Conservation (phyloP, 306 rosid species). For the Lathyrus oleraceus region DNA sequence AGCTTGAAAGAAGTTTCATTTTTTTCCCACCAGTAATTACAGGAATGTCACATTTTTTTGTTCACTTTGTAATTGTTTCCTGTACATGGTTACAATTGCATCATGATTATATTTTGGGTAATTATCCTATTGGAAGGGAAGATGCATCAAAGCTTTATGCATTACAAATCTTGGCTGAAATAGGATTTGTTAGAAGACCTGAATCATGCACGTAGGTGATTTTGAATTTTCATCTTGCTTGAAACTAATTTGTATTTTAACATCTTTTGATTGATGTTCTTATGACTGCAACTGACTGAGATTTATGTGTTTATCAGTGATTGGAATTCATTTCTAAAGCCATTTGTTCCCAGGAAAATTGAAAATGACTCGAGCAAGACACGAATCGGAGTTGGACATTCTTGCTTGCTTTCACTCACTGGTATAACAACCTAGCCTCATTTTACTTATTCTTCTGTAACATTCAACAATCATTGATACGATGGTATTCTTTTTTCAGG, state of each 20-base stretch:
- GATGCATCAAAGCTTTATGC: slow-evolving; percentile 93
- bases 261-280: slow-evolving; percentile 22
- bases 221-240: slow-evolving; percentile 30
- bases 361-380: slow-evolving; percentile 84
- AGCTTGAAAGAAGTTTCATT: neutral
- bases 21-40: neutral
- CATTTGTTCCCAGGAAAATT: slow-evolving; percentile 80
- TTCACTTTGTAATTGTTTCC: neutral
- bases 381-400: slow-evolving; percentile 94
- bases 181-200: slow-evolving; percentile 66
- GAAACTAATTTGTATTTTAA: slow-evolving; percentile 23
- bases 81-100: slow-evolving; percentile 68
- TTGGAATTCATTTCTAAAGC: slow-evolving; percentile 86
- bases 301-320: slow-evolving; percentile 56
- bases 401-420: slow-evolving; percentile 75
- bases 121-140: slow-evolving; percentile 91
- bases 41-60: neutral
- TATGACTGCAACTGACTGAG: slow-evolving; percentile 17
- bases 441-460: slow-evolving; percentile 1
- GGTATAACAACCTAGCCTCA: slow-evolving; percentile 46
- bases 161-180: slow-evolving; percentile 84
- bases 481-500: slow-evolving; percentile 41
- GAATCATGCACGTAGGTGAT: slow-evolving; percentile 83
- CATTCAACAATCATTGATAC: slow-evolving; percentile 19
- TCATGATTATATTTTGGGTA: slow-evolving; percentile 89